Base-by-base conservation (phyloP, 108 stramenopile species). In the Pseudonitzschia multiseries region DNA sequence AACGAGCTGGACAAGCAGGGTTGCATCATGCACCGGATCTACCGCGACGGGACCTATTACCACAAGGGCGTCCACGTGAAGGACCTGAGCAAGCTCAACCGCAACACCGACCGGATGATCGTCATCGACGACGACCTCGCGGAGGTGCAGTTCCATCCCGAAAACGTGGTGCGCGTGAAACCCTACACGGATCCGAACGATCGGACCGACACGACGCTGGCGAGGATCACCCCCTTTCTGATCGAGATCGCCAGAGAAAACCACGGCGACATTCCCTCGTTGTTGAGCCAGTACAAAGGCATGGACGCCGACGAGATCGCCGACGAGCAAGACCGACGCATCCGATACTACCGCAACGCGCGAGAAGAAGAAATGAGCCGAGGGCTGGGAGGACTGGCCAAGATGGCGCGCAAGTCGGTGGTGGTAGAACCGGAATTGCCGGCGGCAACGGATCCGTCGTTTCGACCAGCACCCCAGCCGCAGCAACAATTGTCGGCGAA, bases 41-140 rank as follows among this genome's bases (percentile, higher is more conserved):
- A 95, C 79, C 86, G 96, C 31, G 98, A 98, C 50, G 91, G 93
- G 2, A 96, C 96, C 24, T 73, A 87, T 68, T 98, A 92, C 77
- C 75, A 87, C 78, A 81, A 96, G 69, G 98, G 98, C 27, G 91
- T 95, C 31, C 94, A 99, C 74, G 82, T 94, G 74, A 97, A 97
- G 84, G 97, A 99, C 82, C 79, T 99, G 26, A 80, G 81, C 24
- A 81, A 88, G 61, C 80, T 99, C 73, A 99, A 99, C 78, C 88
- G 98, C 21, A 82, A 90, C 56, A 46, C 96, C 29, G 85, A 92
- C 31, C 88, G 92, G 36, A 89, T 98, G 69, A 77, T 99, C 44
- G 88, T 95, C 14, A 75, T 99, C 53, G 99, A 99, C 79, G 97
- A 99, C 74, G 95, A 98, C 80, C 84, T 90, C 26, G 84, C 80